phyloP scores from a whole-genome alignment of 371 early-diverging fungal genomes.

The Smittium mucronatum region DNA sequence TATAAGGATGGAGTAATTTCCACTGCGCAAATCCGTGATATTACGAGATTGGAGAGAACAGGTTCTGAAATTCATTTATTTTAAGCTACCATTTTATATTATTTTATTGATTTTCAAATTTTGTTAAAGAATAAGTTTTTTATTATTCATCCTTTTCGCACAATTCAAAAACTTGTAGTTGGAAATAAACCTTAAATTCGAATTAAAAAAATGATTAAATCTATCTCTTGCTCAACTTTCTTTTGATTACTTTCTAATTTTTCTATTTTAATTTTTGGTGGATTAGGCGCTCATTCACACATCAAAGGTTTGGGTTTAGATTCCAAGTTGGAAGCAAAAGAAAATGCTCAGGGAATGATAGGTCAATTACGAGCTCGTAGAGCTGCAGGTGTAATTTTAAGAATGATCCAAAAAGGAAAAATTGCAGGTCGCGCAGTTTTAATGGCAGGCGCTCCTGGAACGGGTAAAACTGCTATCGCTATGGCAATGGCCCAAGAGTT shows the following conservation, averaged over 20 bases:
- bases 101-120: too few species aligned
- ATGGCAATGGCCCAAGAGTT: slow-evolving; percentile 65
- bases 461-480: slow-evolving; percentile 91
- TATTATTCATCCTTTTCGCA: slow-evolving; percentile 34
- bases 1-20: slow-evolving; percentile 14
- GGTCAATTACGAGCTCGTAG: slow-evolving; percentile 91
- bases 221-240: not conserved
- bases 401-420: slow-evolving; percentile 87
- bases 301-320: slow-evolving; percentile 81
- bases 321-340: slow-evolving; percentile 76
- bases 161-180: not conserved
- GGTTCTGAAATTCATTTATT: too few species aligned
- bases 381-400: slow-evolving; percentile 88
- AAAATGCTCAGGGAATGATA: slow-evolving; percentile 89
- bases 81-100: too few species aligned
- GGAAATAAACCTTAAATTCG: not conserved
- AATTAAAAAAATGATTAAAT: not conserved
- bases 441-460: slow-evolving; percentile 97
- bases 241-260: slow-evolving; percentile 1
- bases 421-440: slow-evolving; percentile 95
- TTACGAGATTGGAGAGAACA: slow-evolving; percentile 11
- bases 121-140: not conserved
- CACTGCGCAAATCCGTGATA: slow-evolving; percentile 11
- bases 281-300: slow-evolving; percentile 91
- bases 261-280: not conserved